phyloP scores from a whole-genome alignment of 306 rosid genomes.

The Fragaria nilgerrensis region DNA sequence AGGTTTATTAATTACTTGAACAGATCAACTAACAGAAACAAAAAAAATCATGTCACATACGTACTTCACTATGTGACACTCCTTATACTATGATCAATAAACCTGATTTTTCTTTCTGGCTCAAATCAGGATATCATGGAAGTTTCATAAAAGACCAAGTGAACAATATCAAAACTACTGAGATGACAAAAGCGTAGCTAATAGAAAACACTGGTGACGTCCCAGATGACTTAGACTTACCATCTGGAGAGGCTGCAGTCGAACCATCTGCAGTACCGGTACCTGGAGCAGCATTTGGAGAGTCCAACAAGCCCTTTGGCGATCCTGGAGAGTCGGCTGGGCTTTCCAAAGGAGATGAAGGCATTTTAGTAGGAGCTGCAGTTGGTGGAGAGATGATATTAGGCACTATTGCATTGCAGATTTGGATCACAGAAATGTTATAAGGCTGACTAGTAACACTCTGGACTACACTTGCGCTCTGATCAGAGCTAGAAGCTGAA shows the following conservation, averaged over 20 bases:
- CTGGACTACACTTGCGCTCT: slow-evolving; percentile 15
- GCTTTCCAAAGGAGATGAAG: background rate
- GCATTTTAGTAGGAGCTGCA: background rate
- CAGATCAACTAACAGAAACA: background rate
- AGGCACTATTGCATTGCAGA: slow-evolving; percentile 31
- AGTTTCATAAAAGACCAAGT: background rate
- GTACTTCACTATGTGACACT: background rate
- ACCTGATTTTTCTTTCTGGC: background rate
- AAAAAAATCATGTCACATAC: background rate
- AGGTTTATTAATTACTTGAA: background rate
- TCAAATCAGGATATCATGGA: background rate
- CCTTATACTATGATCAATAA: background rate
- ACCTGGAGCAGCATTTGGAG: background rate
- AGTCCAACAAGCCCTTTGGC: background rate
- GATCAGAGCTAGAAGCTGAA: slow-evolving; percentile 16
- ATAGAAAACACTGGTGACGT: background rate
- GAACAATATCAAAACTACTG: background rate
- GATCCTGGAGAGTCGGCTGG: background rate
- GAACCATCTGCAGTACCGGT: slow-evolving; percentile 1
- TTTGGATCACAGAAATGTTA: slow-evolving; percentile 37
- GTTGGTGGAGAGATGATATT: background rate
- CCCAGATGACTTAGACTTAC: background rate
- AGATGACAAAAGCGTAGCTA: background rate
- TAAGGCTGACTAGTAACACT: slow-evolving; percentile 27
- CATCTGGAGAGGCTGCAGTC: background rate